These are phyloP conservation scores for Teunomyces cretensis DNA, from an alignment of 805 yeast genomes.

Conservation along the genomic window DNA sequence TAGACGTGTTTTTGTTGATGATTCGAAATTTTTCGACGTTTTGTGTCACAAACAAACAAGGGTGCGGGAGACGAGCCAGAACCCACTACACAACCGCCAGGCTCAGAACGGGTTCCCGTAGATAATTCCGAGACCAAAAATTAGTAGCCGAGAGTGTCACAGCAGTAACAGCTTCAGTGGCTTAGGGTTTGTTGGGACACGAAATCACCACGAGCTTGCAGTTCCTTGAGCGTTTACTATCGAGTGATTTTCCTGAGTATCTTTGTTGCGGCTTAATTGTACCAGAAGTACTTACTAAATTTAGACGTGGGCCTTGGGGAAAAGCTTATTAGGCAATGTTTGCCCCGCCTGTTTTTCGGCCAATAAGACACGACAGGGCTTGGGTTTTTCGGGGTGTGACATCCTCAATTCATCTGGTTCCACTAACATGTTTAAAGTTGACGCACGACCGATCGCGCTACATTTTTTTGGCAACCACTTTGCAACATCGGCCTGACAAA, in stretches of 20 bases:
- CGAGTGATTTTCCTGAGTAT: not conserved
- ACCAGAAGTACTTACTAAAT: not conserved
- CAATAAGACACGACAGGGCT: too few relatives aligned
- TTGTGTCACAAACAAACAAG: conserved; percentile 3
- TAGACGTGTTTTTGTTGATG: conserved; percentile 2
- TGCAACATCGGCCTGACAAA: not conserved
- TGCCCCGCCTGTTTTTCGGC: too few relatives aligned
- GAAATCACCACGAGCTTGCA: too few relatives aligned
- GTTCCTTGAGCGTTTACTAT: too few relatives aligned
- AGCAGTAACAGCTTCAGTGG: not conserved
- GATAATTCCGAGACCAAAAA: too few relatives aligned
- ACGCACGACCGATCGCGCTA: not conserved
- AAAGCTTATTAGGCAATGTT: too few relatives aligned
- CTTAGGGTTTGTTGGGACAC: not conserved
- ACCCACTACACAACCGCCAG: not conserved
- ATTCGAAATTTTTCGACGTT: conserved; percentile 1
- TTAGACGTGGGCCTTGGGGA: not conserved
- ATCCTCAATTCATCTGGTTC: too few relatives aligned
- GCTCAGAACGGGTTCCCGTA: not conserved
- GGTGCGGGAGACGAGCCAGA: not conserved
- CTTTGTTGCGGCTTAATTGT: not conserved
- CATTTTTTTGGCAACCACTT: not conserved
- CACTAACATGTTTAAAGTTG: not conserved
- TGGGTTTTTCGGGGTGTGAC: too few relatives aligned
- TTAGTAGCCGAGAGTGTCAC: not conserved